These are phyloP conservation scores for Ottelia alismoides DNA, from an alignment of 106 monocot genomes.

Conservation along the genomic window DNA sequence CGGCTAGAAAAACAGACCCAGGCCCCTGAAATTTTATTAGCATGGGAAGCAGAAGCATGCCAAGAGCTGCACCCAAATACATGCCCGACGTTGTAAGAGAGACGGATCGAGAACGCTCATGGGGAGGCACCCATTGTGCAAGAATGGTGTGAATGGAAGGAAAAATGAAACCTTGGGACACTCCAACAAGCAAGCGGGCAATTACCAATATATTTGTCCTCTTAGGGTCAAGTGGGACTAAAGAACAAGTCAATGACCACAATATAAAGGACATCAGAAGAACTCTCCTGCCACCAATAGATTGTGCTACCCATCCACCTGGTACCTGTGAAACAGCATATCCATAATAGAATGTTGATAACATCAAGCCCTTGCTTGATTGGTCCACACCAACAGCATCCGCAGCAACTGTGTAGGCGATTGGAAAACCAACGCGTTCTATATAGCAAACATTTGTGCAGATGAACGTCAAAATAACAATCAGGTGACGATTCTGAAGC, in stretches of 20 bases:
- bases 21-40: slow-evolving; percentile 49
- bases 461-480: slow-evolving; percentile 44
- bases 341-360: slow-evolving; percentile 76
- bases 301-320: slow-evolving; percentile 77
- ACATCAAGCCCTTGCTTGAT: slow-evolving; percentile 71
- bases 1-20: slow-evolving; percentile 44
- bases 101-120: slow-evolving; percentile 75
- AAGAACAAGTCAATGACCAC: slow-evolving; percentile 57
- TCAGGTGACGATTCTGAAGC: slow-evolving; percentile 51
- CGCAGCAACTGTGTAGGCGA: too few species aligned
- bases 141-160: slow-evolving; percentile 88
- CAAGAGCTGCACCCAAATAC: too few species aligned
- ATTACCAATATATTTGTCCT: slow-evolving; percentile 24
- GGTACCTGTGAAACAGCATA: slow-evolving; percentile 77
- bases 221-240: slow-evolving; percentile 52
- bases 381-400: slow-evolving; percentile 49
- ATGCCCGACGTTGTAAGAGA: slow-evolving; percentile 77
- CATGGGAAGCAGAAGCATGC: slow-evolving; percentile 60
- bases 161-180: slow-evolving; percentile 79
- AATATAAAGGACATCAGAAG: slow-evolving; percentile 56
- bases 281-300: slow-evolving; percentile 50
- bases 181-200: slow-evolving; percentile 66
- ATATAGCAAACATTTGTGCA: slow-evolving; percentile 63
- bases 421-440: slow-evolving; percentile 63
- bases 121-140: slow-evolving; percentile 78